phyloP scores from a whole-genome alignment of 495 filamentous ascomycete species.

The Xylaria intraflava region DNA sequence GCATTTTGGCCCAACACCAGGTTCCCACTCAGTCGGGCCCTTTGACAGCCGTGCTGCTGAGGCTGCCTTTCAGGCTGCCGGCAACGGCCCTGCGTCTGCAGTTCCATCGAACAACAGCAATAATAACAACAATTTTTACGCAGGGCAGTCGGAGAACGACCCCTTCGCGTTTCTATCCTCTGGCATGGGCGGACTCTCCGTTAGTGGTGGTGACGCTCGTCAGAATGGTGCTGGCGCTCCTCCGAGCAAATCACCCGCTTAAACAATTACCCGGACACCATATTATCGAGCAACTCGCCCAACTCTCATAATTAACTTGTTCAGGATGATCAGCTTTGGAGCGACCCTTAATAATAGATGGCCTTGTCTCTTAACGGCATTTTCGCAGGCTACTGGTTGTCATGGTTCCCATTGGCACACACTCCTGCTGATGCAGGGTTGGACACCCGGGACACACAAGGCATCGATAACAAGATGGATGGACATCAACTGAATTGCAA shows the following conservation, averaged over 20 bases:
- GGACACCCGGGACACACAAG: constrained; percentile 17
- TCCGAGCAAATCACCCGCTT: constrained; percentile 60
- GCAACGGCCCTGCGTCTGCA: constrained; percentile 61
- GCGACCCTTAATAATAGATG: constrained; percentile 1
- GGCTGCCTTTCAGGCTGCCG: constrained; percentile 82
- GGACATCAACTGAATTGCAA: constrained; percentile 13
- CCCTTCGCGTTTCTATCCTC: constrained; percentile 86
- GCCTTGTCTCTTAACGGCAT: neutral
- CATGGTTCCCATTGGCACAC: neutral
- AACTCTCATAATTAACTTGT: constrained; percentile 14
- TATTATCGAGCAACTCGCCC: constrained; percentile 2
- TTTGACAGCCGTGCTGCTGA: constrained; percentile 92
- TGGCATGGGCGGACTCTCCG: constrained; percentile 71
- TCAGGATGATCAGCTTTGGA: constrained; percentile 23
- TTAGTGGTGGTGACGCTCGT: constrained; percentile 74
- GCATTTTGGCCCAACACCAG: constrained; percentile 62
- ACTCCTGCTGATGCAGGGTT: neutral
- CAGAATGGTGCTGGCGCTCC: constrained; percentile 65
- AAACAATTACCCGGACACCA: constrained; percentile 15
- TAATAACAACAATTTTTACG: constrained; percentile 37
- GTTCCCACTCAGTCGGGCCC: constrained; percentile 74
- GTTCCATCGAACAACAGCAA: constrained; percentile 51
- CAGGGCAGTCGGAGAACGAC: constrained; percentile 57
- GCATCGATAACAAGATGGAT: constrained; percentile 6
- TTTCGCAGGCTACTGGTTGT: neutral